A percentile compares a stretch with the other conserved stretches of the same genome.
phyloP scores from a whole-genome alignment of 2,329 filamentous ascomycete species.

The Fusarium illudens region DNA sequence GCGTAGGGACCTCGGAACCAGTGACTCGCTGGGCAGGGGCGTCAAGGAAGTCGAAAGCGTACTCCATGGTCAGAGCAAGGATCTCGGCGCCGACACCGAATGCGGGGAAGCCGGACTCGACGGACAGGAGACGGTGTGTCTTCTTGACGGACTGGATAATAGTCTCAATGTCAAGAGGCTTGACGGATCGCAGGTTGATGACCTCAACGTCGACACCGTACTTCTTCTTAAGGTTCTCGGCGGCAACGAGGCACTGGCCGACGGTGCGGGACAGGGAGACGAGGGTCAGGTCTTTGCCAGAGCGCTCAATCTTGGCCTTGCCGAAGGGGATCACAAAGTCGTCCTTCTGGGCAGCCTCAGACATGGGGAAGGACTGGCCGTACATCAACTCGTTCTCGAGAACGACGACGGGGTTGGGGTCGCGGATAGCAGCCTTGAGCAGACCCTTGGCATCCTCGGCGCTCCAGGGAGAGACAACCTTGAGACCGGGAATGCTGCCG shows the following conservation, averaged over 20 bases:
- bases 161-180: constrained; percentile 93
- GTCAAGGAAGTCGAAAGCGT: constrained; percentile 97
- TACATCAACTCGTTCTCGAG: constrained; percentile 93
- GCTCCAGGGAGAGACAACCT: constrained; percentile 96
- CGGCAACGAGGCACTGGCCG: constrained; percentile 87
- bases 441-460: constrained; percentile 98
- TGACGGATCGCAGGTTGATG: constrained; percentile 97
- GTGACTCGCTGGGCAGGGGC: constrained; percentile 93
- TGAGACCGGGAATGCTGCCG: constrained; percentile 95
- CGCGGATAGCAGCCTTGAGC: constrained; percentile 95
- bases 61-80: constrained; percentile 94
- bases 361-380: constrained; percentile 96
- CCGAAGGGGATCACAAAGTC: constrained; percentile 98
- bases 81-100: constrained; percentile 95
- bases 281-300: constrained; percentile 94
- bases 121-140: constrained; percentile 88
- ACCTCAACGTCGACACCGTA: constrained; percentile 97
- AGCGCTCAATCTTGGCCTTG: constrained; percentile 98
- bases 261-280: constrained; percentile 95
- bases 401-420: constrained; percentile 95
- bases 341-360: constrained; percentile 91
- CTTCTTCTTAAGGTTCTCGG: constrained; percentile 92
- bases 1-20: constrained; percentile 95
- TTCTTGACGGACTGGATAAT: constrained; percentile 99
- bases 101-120: constrained; percentile 96